phyloP scores from a whole-genome alignment of 176 grass and related monocot genomes.

The Calamus simplicifolius region DNA sequence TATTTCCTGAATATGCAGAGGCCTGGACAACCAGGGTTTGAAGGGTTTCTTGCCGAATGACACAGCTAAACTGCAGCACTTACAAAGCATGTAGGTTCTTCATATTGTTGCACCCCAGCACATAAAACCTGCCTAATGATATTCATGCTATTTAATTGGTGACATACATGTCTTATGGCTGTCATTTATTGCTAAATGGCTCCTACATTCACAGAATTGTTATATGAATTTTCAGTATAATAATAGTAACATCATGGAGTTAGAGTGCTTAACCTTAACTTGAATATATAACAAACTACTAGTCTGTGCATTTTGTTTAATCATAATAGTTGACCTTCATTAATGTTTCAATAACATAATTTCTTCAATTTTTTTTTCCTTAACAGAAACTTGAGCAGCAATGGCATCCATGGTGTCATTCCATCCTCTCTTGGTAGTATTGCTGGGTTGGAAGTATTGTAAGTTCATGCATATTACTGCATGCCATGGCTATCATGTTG shows the following conservation, averaged over 20 bases:
- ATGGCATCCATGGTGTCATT: conserved; percentile 70
- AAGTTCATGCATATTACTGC: conserved; percentile 29
- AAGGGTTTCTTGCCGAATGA: conserved; percentile 66
- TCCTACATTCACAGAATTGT: no score
- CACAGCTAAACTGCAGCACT: conserved; percentile 63
- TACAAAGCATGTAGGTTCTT: conserved; percentile 76
- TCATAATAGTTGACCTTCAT: no score
- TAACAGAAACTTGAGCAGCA: conserved; percentile 88
- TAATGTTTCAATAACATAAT: no score
- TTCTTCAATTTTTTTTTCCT: neutral
- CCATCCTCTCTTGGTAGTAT: conserved; percentile 69
- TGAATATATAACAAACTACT: no score
- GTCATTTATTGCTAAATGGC: no score
- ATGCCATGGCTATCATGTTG: no score
- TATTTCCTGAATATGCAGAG: conserved; percentile 42
- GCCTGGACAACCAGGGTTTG: conserved; percentile 94
- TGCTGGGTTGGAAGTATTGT: conserved; percentile 63
- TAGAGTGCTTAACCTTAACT: no score
- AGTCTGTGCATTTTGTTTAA: no score
- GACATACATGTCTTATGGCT: no score
- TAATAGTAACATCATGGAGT: no score
- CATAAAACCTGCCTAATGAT: neutral
- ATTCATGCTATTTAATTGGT: neutral
- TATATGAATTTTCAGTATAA: no score
- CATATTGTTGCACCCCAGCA: no score